These are phyloP conservation scores for Boletellus dicymbophilus DNA, from an alignment of 1,284 basidiomycete genomes.

Conservation along the genomic window DNA sequence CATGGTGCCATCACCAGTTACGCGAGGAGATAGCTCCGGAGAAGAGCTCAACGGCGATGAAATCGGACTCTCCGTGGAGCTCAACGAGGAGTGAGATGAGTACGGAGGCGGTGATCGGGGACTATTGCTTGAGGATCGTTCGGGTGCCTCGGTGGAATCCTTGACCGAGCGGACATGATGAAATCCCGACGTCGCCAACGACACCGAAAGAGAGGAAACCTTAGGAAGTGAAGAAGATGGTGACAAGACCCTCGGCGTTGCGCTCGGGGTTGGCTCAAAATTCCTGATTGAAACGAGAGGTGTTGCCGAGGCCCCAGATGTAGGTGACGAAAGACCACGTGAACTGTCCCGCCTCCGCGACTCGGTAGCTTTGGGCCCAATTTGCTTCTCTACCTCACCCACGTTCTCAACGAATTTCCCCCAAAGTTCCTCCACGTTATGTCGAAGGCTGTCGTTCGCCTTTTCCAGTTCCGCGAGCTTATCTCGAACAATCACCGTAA, in stretches of 20 bases:
- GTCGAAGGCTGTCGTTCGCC: constrained; percentile 54
- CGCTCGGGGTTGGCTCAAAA: constrained; percentile 53
- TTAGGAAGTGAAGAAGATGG: constrained; percentile 36
- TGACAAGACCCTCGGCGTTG: constrained; percentile 39
- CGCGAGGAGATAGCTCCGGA: constrained; percentile 29
- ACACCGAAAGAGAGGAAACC: constrained; percentile 68
- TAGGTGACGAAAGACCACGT: constrained; percentile 20
- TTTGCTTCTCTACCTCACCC: constrained; percentile 46
- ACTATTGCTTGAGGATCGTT: constrained; percentile 16
- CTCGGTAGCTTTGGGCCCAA: constrained; percentile 21
- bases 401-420: constrained; percentile 54
- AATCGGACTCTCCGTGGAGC: constrained; percentile 26
- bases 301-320: constrained; percentile 18
- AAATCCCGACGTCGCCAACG: constrained; percentile 61
- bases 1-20: constrained; percentile 34
- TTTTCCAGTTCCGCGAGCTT: constrained; percentile 60
- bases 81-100: constrained; percentile 34
- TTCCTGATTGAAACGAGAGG: constrained; percentile 41
- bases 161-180: constrained; percentile 44
- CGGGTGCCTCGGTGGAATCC: constrained; percentile 9
- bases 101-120: constrained; percentile 34
- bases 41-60: constrained; percentile 38
- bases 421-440: constrained; percentile 67
- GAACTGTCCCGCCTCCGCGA: constrained; percentile 23
- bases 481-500: constrained; percentile 53